phyloP scores from a whole-genome alignment of 139 green algal species.

The Chlamydomonas asymmetrica region DNA sequence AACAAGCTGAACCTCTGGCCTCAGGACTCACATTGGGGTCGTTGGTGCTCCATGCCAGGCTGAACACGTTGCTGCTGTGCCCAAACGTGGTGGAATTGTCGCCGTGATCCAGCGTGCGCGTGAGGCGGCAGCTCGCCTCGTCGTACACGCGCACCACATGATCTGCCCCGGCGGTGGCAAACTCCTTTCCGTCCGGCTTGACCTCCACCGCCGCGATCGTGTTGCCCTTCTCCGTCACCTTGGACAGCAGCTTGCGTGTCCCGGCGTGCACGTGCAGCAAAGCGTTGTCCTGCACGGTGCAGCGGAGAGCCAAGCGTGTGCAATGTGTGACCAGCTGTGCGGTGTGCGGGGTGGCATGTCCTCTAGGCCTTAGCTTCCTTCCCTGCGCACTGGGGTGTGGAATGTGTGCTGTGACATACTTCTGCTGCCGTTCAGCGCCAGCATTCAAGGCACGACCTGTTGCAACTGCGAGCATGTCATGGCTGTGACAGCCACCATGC shows the following conservation, averaged over 20 bases:
- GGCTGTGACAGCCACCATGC: not conserved
- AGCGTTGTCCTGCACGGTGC: conserved; percentile 21
- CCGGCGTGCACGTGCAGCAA: conserved; percentile 42
- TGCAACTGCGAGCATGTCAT: not conserved
- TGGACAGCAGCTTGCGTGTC: conserved; percentile 25
- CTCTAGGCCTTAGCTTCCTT: not conserved
- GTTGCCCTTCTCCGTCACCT: conserved; percentile 33
- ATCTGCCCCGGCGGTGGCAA: conserved; percentile 50
- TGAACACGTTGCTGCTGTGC: conserved; percentile 51
- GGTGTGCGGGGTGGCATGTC: too few species aligned
- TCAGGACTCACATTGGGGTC: conserved; percentile 35
- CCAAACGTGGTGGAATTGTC: conserved; percentile 37
- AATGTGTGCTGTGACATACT: not conserved
- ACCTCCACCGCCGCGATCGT: conserved; percentile 36
- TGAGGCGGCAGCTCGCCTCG: conserved; percentile 21
- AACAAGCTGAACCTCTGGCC: too few species aligned
- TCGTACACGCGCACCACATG: conserved; percentile 57
- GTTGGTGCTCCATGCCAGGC: conserved; percentile 43
- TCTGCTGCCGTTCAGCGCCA: not conserved
- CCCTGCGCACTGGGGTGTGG: not conserved
- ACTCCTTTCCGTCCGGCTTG: conserved; percentile 33
- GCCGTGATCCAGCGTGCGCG: conserved; percentile 37
- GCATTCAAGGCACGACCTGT: not conserved
- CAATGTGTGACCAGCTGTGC: not conserved
- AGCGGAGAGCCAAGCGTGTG: not conserved